Evolutionary conservation across 257 asterid species (phyloP).

Genomic region (Cordia subcordata): DNA sequence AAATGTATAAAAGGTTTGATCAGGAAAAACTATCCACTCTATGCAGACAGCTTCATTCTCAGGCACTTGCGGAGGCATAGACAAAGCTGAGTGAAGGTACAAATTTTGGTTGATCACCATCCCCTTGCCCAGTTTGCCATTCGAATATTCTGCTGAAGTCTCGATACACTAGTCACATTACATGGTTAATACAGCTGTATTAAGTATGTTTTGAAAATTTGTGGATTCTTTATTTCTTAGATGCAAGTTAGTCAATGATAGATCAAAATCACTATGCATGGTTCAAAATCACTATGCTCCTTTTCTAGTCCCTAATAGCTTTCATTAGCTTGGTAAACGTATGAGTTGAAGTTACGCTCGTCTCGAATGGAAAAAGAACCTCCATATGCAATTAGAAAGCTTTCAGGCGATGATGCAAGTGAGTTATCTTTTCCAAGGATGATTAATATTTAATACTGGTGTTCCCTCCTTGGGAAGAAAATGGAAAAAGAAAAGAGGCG

Average conservation of each 20-base stretch:
- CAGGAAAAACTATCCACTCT: conserved; percentile 80
- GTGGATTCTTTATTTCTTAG: neutral
- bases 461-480: too few relatives aligned
- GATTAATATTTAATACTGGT: too few relatives aligned
- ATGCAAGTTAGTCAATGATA: neutral
- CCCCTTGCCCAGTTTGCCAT: neutral
- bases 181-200: neutral
- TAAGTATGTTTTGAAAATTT: neutral
- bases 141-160: neutral
- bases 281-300: neutral
- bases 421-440: too few relatives aligned
- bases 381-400: too few relatives aligned
- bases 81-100: conserved; percentile 42
- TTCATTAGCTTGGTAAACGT: neutral
- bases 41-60: conserved; percentile 88
- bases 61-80: conserved; percentile 72
- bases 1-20: conserved; percentile 95
- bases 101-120: neutral
- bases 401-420: too few relatives aligned
- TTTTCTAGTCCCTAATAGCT: neutral
- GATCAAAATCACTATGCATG: neutral
- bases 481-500: neutral
- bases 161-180: neutral
- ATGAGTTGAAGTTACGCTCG: neutral
- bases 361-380: neutral